Evolutionary conservation across 2,329 filamentous ascomycete species (phyloP).

Genomic region (Xylogone sp.): DNA sequence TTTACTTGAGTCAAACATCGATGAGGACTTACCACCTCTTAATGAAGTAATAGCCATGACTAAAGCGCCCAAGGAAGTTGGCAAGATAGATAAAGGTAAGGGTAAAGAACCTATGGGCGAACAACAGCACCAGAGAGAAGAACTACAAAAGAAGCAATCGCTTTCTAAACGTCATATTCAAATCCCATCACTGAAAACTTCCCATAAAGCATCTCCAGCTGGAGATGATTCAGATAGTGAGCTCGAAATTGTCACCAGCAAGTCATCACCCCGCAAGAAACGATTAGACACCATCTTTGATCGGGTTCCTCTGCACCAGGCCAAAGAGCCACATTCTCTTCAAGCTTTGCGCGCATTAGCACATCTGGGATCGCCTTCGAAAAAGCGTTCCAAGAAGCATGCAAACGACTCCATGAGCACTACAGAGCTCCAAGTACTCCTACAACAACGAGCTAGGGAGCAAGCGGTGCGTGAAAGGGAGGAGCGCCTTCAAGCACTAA

Average conservation of each 20-base stretch:
- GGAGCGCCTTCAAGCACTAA: slow-evolving; percentile 71
- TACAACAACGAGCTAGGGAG: slow-evolving; percentile 69
- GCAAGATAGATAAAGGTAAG: slow-evolving; percentile 54
- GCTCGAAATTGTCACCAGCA: slow-evolving; percentile 29
- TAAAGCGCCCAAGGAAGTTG: slow-evolving; percentile 3
- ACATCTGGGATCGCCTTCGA: slow-evolving; percentile 62
- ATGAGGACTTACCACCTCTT: background rate
- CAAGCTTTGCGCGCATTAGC: slow-evolving; percentile 70
- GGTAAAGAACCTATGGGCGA: slow-evolving; percentile 44
- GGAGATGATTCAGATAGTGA: slow-evolving; percentile 44
- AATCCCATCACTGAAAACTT: slow-evolving; percentile 35
- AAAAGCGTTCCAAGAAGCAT: slow-evolving; percentile 38
- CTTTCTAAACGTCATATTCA: slow-evolving; percentile 30
- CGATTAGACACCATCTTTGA: slow-evolving; percentile 65
- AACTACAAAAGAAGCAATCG: slow-evolving; percentile 14
- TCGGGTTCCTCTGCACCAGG: slow-evolving; percentile 58
- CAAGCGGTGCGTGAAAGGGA: slow-evolving; percentile 78
- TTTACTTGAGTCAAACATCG: background rate
- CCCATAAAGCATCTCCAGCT: slow-evolving; percentile 29
- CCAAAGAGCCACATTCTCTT: slow-evolving; percentile 61
- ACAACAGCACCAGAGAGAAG: slow-evolving; percentile 1
- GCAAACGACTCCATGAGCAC: slow-evolving; percentile 58
- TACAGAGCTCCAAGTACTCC: slow-evolving; percentile 62
- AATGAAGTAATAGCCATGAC: background rate
- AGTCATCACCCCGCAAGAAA: slow-evolving; percentile 34